These are phyloP conservation scores for Chaetomium strumarium DNA, from an alignment of 2,329 filamentous ascomycete species.

Conservation along the genomic window DNA sequence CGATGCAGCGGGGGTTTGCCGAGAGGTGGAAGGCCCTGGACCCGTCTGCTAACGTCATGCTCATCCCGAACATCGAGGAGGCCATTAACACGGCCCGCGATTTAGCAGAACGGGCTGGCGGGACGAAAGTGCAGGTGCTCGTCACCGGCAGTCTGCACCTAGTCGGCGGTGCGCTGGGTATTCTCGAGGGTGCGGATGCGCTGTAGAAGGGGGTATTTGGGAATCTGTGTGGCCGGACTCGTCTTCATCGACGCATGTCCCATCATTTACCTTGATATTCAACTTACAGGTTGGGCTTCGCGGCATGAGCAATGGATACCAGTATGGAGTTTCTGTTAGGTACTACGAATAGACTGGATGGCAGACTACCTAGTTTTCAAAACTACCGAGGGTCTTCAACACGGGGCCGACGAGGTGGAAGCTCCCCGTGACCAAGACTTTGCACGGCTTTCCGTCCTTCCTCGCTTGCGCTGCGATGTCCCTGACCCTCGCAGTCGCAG, in stretches of 20 bases:
- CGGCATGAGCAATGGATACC: not conserved
- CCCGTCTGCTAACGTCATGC: conserved; percentile 38
- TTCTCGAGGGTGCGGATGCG: conserved; percentile 28
- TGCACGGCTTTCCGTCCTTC: conserved; percentile 28
- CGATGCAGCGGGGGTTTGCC: conserved; percentile 47
- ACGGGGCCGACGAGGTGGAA: conserved; percentile 53
- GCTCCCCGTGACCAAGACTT: conserved; percentile 49
- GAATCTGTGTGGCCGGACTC: not conserved
- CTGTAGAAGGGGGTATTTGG: conserved; percentile 15
- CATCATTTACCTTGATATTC: conserved; percentile 9
- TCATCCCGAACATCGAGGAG: conserved; percentile 49
- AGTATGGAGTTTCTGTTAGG: not conserved
- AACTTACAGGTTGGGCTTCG: conserved; percentile 16
- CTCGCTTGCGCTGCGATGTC: conserved; percentile 12
- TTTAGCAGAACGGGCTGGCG: conserved; percentile 26
- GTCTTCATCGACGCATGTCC: conserved; percentile 14
- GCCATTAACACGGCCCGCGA: conserved; percentile 44
- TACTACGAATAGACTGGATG: not conserved
- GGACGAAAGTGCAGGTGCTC: conserved; percentile 38
- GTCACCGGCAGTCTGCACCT: conserved; percentile 45
- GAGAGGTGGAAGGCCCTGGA: conserved; percentile 46
- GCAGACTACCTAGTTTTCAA: conserved; percentile 15
- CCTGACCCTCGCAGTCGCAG: conserved; percentile 8
- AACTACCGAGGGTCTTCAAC: conserved; percentile 19
- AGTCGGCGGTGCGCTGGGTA: conserved; percentile 37